Evolutionary conservation across 2,329 filamentous ascomycete genomes (phyloP).

Genomic region (Aureobasidium sp.): DNA sequence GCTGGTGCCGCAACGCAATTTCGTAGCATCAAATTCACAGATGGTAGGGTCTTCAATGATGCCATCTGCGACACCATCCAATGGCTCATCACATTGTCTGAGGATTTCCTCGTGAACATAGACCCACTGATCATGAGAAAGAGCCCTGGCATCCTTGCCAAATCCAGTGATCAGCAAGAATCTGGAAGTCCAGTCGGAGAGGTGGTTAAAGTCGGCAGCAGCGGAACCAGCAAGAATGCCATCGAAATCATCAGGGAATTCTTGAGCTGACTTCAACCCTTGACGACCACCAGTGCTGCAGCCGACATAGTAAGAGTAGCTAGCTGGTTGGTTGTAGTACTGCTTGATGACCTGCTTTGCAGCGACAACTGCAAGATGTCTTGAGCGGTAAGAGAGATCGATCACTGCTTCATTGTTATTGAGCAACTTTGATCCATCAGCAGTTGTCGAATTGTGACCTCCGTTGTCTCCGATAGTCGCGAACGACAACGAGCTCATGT

Average conservation of each 20-base stretch:
- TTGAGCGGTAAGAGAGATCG: constrained; percentile 25
- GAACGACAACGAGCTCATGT: constrained; percentile 23
- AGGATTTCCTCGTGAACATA: constrained; percentile 36
- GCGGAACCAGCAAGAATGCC: constrained; percentile 36
- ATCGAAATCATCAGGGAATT: constrained; percentile 41
- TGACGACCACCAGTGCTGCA: constrained; percentile 44
- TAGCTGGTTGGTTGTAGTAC: constrained; percentile 31
- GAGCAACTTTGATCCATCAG: constrained; percentile 20
- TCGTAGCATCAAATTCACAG: constrained; percentile 34
- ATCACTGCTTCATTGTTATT: constrained; percentile 24
- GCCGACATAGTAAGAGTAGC: constrained; percentile 39
- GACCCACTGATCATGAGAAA: constrained; percentile 33
- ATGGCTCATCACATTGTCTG: constrained; percentile 41
- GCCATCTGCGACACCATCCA: constrained; percentile 42
- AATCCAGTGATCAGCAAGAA: constrained; percentile 35
- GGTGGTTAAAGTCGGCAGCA: constrained; percentile 35
- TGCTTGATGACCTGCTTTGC: constrained; percentile 26
- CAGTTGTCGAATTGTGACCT: constrained; percentile 25
- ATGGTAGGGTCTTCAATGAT: constrained; percentile 38
- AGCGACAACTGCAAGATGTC: constrained; percentile 23
- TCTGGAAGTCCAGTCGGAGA: constrained; percentile 36
- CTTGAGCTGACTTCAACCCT: constrained; percentile 37
- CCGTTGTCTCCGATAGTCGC: constrained; percentile 27
- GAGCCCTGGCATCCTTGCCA: constrained; percentile 32
- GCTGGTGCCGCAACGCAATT: constrained; percentile 31